These are phyloP conservation scores for Elongisporangium prolatum DNA, from an alignment of 352 stramenopile genomes.

Conservation along the genomic window DNA sequence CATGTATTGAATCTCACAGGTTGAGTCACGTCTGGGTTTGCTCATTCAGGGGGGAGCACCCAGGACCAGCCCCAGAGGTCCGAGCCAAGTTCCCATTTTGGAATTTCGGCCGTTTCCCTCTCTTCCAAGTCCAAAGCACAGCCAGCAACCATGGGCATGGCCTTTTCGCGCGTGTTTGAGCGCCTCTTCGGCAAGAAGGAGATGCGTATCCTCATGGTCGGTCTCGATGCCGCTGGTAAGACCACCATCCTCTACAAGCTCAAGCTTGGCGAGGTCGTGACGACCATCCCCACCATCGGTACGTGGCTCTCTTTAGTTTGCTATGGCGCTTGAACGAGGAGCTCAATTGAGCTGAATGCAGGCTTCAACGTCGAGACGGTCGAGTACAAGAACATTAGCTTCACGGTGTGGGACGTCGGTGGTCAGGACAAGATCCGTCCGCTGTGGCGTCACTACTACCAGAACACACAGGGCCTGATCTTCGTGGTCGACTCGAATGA, in stretches of 20 bases:
- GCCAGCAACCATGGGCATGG: slow-evolving; percentile 93
- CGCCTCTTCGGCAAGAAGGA: slow-evolving; percentile 99
- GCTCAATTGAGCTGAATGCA: slow-evolving; percentile 15
- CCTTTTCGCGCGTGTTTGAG: slow-evolving; percentile 97
- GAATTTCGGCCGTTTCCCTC: slow-evolving; percentile 32
- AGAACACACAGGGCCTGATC: slow-evolving; percentile 99
- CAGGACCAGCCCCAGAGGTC: no score
- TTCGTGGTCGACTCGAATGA: slow-evolving; percentile 99
- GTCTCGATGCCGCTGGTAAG: slow-evolving; percentile 99
- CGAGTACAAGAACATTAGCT: slow-evolving; percentile 99
- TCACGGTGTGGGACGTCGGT: slow-evolving; percentile 99
- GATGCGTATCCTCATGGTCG: slow-evolving; percentile 99
- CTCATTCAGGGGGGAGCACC: no score
- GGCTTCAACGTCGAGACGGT: slow-evolving; percentile 99
- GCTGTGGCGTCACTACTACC: slow-evolving; percentile 99
- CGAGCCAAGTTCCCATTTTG: slow-evolving; percentile 24
- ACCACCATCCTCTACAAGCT: slow-evolving; percentile 99
- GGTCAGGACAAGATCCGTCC: slow-evolving; percentile 98
- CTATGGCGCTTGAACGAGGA: neutral
- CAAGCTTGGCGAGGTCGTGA: slow-evolving; percentile 93
- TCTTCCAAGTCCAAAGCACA: slow-evolving; percentile 6
- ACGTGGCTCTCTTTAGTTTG: slow-evolving; percentile 51
- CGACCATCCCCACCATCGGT: slow-evolving; percentile 97
- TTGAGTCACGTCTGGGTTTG: no score
- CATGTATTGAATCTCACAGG: no score